A percentile compares a stretch with the other conserved stretches of the same genome.
Conservation (phyloP, 805 yeast genomes). For the Babjeviella inositovora region DNA sequence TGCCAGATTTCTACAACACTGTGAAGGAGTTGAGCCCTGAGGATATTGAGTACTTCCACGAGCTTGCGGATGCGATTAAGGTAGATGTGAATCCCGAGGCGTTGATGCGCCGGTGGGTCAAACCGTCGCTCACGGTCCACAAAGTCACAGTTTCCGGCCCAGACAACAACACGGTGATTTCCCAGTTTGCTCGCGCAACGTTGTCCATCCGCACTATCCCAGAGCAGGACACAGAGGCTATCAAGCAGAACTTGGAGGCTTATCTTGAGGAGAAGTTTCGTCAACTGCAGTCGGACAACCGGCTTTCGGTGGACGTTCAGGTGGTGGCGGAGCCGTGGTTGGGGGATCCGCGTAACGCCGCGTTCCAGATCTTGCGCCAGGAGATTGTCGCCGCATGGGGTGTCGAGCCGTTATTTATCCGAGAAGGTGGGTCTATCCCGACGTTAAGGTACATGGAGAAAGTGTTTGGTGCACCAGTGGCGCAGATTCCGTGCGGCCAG, state of each 20-base stretch:
- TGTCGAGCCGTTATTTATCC: conserved; percentile 63
- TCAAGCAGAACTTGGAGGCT: conserved; percentile 30
- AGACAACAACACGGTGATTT: conserved; percentile 77
- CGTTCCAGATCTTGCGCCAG: conserved; percentile 48
- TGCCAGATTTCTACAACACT: conserved; percentile 64
- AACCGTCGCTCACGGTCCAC: conserved; percentile 81
- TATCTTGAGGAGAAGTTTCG: conserved; percentile 33
- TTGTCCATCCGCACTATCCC: conserved; percentile 84
- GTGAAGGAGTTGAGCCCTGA: conserved; percentile 36
- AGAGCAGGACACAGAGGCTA: conserved; percentile 50
- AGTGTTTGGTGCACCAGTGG: conserved; percentile 73
- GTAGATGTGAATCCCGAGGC: conserved; percentile 7
- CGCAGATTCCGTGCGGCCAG: conserved; percentile 95
- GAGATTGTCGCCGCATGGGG: conserved; percentile 65
- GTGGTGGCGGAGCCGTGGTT: conserved; percentile 96
- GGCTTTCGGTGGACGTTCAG: conserved; percentile 38
- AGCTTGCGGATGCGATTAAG: conserved; percentile 27
- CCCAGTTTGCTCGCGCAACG: conserved; percentile 61
- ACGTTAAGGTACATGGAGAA: conserved; percentile 76
- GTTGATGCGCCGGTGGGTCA: conserved; percentile 69
- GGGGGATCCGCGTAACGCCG: conserved; percentile 67
- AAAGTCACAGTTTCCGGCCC: conserved; percentile 82
- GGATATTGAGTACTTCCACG: conserved; percentile 48
- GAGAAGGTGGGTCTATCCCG: conserved; percentile 97
- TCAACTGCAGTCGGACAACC: conserved; percentile 41